These are phyloP conservation scores for Xylariaceae sp. DNA, from an alignment of 2,329 filamentous ascomycete genomes.

Conservation along the genomic window DNA sequence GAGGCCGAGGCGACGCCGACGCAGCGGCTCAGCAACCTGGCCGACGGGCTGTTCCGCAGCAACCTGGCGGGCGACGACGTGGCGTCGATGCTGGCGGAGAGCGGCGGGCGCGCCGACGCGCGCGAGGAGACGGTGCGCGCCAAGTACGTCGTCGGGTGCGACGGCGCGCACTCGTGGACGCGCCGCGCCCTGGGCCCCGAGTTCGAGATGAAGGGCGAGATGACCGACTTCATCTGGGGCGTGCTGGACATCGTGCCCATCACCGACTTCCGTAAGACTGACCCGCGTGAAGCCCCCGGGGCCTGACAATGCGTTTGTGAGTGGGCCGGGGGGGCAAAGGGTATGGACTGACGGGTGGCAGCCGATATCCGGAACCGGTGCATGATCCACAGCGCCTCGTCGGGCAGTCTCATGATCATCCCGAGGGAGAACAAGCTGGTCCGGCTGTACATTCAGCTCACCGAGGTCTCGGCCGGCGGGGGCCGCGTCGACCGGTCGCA, in stretches of 20 bases:
- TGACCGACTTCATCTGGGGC: conserved; percentile 43
- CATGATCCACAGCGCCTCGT: conserved; percentile 47
- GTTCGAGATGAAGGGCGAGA: conserved; percentile 48
- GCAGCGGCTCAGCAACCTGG: conserved; percentile 28
- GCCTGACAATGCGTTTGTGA: not conserved
- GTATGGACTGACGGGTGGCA: conserved; percentile 2
- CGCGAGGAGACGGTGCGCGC: conserved; percentile 39
- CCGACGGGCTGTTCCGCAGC: conserved; percentile 48
- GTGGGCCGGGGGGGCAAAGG: not conserved
- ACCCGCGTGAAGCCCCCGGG: not conserved
- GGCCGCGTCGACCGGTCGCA: conserved; percentile 49
- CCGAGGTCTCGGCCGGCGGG: conserved; percentile 34
- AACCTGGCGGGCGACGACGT: conserved; percentile 47
- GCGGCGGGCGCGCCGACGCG: conserved; percentile 23
- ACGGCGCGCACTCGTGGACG: conserved; percentile 62
- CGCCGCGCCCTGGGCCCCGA: conserved; percentile 44
- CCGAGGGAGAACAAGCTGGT: conserved; percentile 57
- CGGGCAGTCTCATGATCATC: conserved; percentile 57
- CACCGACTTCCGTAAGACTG: conserved; percentile 41
- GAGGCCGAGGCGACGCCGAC: conserved; percentile 46
- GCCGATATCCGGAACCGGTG: conserved; percentile 51
- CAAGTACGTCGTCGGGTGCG: conserved; percentile 61
- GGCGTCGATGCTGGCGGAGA: conserved; percentile 32
- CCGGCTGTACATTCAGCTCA: conserved; percentile 59
- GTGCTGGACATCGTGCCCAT: conserved; percentile 36